phyloP scores from a whole-genome alignment of 768 basidiomycete genomes.

The Russula griseocarnosa region DNA sequence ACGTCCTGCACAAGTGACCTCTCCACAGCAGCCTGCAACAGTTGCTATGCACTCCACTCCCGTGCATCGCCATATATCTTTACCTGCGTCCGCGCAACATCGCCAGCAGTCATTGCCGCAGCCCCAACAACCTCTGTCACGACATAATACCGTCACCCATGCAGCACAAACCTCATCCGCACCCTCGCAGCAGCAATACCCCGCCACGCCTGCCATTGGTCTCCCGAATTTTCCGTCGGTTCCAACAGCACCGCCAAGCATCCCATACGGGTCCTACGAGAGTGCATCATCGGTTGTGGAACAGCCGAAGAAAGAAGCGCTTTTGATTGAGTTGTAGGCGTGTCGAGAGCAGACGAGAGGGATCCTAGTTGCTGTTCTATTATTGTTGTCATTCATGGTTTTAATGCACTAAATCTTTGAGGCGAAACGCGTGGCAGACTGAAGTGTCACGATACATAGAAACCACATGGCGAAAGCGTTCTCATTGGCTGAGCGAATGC shows the following conservation, averaged over 20 bases:
- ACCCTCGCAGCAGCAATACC: conserved; percentile 24
- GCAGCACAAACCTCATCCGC: conserved; percentile 12
- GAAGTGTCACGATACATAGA: neutral
- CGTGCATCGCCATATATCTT: conserved; percentile 27
- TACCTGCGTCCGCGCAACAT: conserved; percentile 19
- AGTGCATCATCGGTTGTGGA: conserved; percentile 20
- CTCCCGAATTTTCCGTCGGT: conserved; percentile 28
- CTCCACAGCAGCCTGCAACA: conserved; percentile 4
- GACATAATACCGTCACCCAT: conserved; percentile 28
- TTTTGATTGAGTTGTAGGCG: conserved; percentile 26
- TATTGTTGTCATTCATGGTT: conserved; percentile 11
- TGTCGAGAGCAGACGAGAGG: neutral
- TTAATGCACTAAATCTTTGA: neutral
- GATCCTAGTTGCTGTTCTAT: conserved; percentile 1
- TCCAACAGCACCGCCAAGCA: conserved; percentile 25
- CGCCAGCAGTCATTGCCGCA: conserved; percentile 7
- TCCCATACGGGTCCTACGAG: conserved; percentile 21
- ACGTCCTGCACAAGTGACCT: conserved; percentile 17
- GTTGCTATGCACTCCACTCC: conserved; percentile 21
- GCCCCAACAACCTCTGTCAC: conserved; percentile 16
- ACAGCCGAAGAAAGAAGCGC: conserved; percentile 28
- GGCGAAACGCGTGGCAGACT: no score
- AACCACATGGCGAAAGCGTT: neutral
- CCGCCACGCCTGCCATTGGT: conserved; percentile 11
- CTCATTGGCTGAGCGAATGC: neutral